These are phyloP conservation scores for Tephrocybe sp. DNA, from an alignment of 768 basidiomycete species.

Conservation along the genomic window DNA sequence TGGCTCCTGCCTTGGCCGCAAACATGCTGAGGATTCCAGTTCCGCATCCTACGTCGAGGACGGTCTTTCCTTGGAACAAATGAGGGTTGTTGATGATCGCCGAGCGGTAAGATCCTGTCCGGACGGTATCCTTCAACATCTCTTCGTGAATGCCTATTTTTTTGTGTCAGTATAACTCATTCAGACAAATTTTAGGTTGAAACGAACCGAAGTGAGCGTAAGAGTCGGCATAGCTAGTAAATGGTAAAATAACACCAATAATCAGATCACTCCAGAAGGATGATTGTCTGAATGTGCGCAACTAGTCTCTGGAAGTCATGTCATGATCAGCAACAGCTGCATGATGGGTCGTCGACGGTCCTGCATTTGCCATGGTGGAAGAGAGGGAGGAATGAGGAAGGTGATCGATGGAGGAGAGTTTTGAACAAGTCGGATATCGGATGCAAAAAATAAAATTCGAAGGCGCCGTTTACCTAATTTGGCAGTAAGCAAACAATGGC, in stretches of 20 bases:
- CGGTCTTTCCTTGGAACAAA: slow-evolving; percentile 95
- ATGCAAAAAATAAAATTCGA: slow-evolving; percentile 16
- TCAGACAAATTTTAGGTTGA: neutral
- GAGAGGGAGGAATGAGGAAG: slow-evolving; percentile 6
- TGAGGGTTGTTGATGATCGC: slow-evolving; percentile 94
- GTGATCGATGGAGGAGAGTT: slow-evolving; percentile 19
- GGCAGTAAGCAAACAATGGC: slow-evolving; percentile 1
- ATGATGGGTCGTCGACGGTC: slow-evolving; percentile 27
- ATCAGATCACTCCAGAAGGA: slow-evolving; percentile 35
- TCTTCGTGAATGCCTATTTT: slow-evolving; percentile 93
- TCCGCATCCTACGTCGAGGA: slow-evolving; percentile 97
- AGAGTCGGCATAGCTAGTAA: slow-evolving; percentile 85
- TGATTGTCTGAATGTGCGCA: slow-evolving; percentile 40
- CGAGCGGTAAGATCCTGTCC: slow-evolving; percentile 91
- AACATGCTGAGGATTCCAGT: slow-evolving; percentile 99
- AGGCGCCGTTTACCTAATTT: slow-evolving; percentile 3
- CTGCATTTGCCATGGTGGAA: slow-evolving; percentile 24
- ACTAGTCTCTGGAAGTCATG: slow-evolving; percentile 91
- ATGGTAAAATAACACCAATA: slow-evolving; percentile 28
- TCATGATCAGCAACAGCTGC: slow-evolving; percentile 29
- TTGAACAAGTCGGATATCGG: slow-evolving; percentile 18
- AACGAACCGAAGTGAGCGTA: slow-evolving; percentile 89
- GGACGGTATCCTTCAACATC: slow-evolving; percentile 96
- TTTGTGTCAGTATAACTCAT: slow-evolving; percentile 6
- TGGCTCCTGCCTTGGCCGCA: slow-evolving; percentile 92